Conservation (phyloP, 495 filamentous ascomycete genomes). For the Penicillium robsamsonii region DNA sequence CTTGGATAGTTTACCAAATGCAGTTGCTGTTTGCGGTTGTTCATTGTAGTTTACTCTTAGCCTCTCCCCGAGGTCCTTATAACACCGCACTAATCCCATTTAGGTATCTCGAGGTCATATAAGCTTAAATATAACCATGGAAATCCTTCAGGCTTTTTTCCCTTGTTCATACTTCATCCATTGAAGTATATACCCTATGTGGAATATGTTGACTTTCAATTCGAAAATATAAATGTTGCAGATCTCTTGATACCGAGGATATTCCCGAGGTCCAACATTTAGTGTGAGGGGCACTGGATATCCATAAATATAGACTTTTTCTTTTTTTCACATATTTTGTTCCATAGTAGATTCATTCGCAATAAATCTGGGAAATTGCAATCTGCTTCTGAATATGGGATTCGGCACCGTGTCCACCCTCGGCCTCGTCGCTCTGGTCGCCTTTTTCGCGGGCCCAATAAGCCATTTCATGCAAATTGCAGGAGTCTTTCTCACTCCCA, state of each 20-base stretch:
- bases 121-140: background rate
- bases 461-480: slow-evolving; percentile 27
- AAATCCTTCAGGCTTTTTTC: background rate
- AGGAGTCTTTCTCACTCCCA: slow-evolving; percentile 32
- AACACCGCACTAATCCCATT: background rate
- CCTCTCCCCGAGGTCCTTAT: background rate
- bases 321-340: background rate
- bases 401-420: slow-evolving; percentile 25
- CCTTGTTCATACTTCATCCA: too few species aligned
- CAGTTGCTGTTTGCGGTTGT: slow-evolving; percentile 3
- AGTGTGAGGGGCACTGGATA: background rate
- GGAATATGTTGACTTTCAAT: background rate
- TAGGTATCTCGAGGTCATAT: background rate
- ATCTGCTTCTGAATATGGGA: slow-evolving; percentile 21
- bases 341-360: background rate
- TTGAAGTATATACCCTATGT: too few species aligned
- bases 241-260: background rate
- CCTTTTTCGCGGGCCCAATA: slow-evolving; percentile 33
- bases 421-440: slow-evolving; percentile 34
- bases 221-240: background rate
- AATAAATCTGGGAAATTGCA: background rate
- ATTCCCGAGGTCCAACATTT: background rate
- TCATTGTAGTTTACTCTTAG: background rate
- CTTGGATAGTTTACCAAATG: slow-evolving; percentile 6
- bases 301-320: background rate